Evolutionary conservation across 441 rosid genomes (phyloP).

Genomic region (Euphorbia celastroides): DNA sequence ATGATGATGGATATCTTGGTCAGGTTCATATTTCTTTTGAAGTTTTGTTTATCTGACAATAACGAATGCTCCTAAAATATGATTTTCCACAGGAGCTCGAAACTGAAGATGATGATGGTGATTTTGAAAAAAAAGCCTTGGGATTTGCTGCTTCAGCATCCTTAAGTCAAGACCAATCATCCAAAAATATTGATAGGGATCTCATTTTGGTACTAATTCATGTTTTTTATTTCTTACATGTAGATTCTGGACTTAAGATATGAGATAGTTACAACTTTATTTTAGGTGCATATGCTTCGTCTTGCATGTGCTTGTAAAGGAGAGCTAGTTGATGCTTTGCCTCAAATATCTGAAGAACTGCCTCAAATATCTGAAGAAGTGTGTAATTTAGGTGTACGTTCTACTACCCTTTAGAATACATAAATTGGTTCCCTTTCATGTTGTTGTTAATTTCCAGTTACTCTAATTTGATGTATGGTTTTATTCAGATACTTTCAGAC

Average conservation of each 20-base stretch:
- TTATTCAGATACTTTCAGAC: constrained; percentile 69
- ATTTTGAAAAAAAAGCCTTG: constrained; percentile 37
- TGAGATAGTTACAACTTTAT: constrained; percentile 6
- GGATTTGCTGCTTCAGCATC: constrained; percentile 49
- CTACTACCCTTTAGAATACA: constrained; percentile 7
- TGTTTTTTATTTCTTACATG: constrained; percentile 6
- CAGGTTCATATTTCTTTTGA: not conserved
- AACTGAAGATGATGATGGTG: constrained; percentile 33
- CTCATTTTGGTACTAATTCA: constrained; percentile 54
- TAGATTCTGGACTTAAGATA: constrained; percentile 11
- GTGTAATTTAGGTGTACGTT: constrained; percentile 73
- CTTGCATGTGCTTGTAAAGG: constrained; percentile 84
- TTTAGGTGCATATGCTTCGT: constrained; percentile 83
- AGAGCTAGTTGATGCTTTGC: constrained; percentile 57
- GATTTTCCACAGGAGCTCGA: constrained; percentile 27
- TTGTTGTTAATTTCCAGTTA: constrained; percentile 15
- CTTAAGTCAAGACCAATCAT: constrained; percentile 34
- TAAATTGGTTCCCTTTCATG: constrained; percentile 5
- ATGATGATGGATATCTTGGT: not conserved
- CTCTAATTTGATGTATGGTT: constrained; percentile 21
- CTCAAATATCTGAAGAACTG: constrained; percentile 68
- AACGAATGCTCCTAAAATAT: constrained; percentile 31
- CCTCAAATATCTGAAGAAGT: constrained; percentile 72
- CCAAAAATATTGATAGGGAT: constrained; percentile 59
- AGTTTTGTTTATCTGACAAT: constrained; percentile 5